Base-by-base conservation (phyloP, 305 asterid species). In the Fraxinus greggii region DNA sequence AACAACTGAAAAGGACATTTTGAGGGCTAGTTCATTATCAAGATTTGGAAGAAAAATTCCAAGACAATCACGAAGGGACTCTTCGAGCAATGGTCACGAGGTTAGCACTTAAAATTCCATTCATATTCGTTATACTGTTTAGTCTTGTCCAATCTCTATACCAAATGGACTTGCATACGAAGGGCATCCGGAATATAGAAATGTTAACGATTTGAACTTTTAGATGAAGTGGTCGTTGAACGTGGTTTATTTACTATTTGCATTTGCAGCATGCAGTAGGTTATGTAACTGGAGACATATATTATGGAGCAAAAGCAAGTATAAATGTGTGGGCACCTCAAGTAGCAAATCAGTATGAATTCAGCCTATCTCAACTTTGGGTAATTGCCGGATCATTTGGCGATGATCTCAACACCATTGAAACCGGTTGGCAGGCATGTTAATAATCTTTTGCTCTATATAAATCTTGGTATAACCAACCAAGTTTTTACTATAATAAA, bases 341-440 rank as follows among this genome's bases (percentile, higher is more conserved):
- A 8, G 98, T 95, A 31, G 88, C 84, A 51, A 91, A 86, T 24
- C 95, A 84, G 17, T 87, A 91, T 76, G 99, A 95, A 79, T 95
- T 95, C 82, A 95, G 98, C 87, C 83, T 95, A 74, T 92, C 98
- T 26, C 99, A 93, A 72, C 72, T 93, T 84, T 95, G 99, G 99
- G 93, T 93, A n/a, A 95, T 93, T 78, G 90, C 99, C 0, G 99
- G 99, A 76, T 90, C 97, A 10, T 95, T 95, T 83, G 95, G 97
- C 1, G 97, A 92, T 84, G 99, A 93, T 88, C 99, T 97, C 82
- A 97, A 97, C 91, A 97, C 99, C 82, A 93, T 97, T 72, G 99
- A 97, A 91, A 98, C 98, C 79, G 99, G 99, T 72, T 97, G 99
- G 99, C 99, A 97, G 96, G 98, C 85, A 92, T 24, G 90, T 80